phyloP scores from a whole-genome alignment of 495 filamentous ascomycete genomes.

The Aspergillus homomorphus region DNA sequence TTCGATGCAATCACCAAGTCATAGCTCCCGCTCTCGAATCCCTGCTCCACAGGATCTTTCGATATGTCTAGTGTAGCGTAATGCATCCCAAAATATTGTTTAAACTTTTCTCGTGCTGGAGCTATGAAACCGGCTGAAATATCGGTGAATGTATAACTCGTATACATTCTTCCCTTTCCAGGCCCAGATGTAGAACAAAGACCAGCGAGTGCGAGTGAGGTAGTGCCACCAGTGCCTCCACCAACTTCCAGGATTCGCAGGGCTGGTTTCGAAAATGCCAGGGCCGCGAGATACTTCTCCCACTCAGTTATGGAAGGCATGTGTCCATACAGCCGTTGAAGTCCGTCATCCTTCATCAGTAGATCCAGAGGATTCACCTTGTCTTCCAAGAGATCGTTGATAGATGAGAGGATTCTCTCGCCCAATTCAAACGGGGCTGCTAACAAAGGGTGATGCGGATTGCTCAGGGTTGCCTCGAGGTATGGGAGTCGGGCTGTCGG shows the following conservation, averaged over 20 bases:
- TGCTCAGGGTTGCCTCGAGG: too few relatives aligned
- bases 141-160: slow-evolving; percentile 8
- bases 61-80: slow-evolving; percentile 25
- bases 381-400: too few relatives aligned
- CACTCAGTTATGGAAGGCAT: neutral
- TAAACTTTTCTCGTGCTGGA: neutral
- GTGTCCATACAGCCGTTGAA: neutral
- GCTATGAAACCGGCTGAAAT: slow-evolving; percentile 9
- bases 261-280: neutral
- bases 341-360: neutral
- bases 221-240: slow-evolving; percentile 19
- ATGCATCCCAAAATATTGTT: neutral
- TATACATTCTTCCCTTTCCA: neutral
- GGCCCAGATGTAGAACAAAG: slow-evolving; percentile 14
- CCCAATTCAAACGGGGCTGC: too few relatives aligned
- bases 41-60: slow-evolving; percentile 10
- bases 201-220: slow-evolving; percentile 42
- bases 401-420: too few relatives aligned
- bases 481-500: too few relatives aligned
- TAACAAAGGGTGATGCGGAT: too few relatives aligned
- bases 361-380: neutral
- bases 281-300: neutral
- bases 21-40: slow-evolving; percentile 18
- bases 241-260: neutral
- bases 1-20: slow-evolving; percentile 24